Conservation (phyloP, 345 rosid genomes). For the Gossypium stocksii region DNA sequence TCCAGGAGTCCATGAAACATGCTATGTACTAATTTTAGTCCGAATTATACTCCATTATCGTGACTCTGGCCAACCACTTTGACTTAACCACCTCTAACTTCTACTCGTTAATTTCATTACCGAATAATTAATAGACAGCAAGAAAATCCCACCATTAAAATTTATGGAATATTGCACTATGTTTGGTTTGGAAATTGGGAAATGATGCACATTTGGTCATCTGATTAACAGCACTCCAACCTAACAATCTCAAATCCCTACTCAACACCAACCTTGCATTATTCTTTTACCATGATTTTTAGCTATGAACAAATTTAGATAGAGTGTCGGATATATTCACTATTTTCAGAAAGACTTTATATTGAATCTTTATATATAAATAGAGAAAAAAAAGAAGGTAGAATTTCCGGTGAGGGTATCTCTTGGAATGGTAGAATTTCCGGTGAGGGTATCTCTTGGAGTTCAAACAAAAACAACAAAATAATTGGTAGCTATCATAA, state of each 20-base stretch:
- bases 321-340: no score
- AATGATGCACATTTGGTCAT: constrained; percentile 3
- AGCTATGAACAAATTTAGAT: not conserved
- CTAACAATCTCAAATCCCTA: not conserved
- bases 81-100: not conserved
- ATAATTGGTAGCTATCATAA: not conserved
- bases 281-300: not conserved
- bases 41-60: not conserved
- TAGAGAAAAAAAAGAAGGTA: no score
- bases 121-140: not conserved
- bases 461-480: not conserved
- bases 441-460: not conserved
- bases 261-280: not conserved
- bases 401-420: no score
- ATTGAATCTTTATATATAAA: no score
- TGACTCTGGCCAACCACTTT: not conserved
- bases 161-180: not conserved
- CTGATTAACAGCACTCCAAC: not conserved
- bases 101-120: not conserved
- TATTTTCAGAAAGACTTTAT: no score
- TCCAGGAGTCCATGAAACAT: not conserved
- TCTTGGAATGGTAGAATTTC: not conserved
- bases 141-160: not conserved
- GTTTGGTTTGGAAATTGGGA: not conserved
- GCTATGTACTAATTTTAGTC: not conserved